phyloP scores from a whole-genome alignment of 1,284 basidiomycete genomes.

The Apiotrichum domesticum region DNA sequence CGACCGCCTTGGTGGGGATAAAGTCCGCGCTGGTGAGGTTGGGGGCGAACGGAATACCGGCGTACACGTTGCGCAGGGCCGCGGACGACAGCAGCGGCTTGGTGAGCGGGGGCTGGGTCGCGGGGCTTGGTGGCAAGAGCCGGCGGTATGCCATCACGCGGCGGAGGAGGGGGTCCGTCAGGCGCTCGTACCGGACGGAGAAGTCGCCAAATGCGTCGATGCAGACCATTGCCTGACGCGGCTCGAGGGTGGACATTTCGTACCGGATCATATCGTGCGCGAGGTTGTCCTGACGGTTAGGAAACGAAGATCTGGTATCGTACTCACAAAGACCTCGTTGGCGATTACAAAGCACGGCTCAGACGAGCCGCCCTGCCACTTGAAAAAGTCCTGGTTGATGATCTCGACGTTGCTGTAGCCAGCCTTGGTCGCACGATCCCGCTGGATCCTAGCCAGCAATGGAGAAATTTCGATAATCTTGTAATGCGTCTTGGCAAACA shows the following conservation, averaged over 20 bases:
- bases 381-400: slow-evolving; percentile 77
- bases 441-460: slow-evolving; percentile 69
- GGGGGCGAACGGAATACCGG: slow-evolving; percentile 74
- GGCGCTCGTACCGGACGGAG: slow-evolving; percentile 71
- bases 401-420: slow-evolving; percentile 62
- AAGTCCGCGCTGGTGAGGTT: slow-evolving; percentile 88
- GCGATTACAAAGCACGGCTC: slow-evolving; percentile 90
- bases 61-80: slow-evolving; percentile 58
- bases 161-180: slow-evolving; percentile 77
- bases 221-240: slow-evolving; percentile 77
- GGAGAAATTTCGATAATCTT: slow-evolving; percentile 89
- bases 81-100: slow-evolving; percentile 34
- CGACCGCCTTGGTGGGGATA: slow-evolving; percentile 85
- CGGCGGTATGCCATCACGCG: slow-evolving; percentile 57
- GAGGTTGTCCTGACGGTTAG: slow-evolving; percentile 66
- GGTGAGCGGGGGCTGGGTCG: slow-evolving; percentile 31
- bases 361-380: slow-evolving; percentile 65
- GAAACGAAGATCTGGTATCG: background rate
- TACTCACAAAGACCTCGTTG: slow-evolving; percentile 74
- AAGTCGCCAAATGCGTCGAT: slow-evolving; percentile 82
- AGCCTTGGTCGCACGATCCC: slow-evolving; percentile 52
- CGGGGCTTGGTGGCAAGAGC: slow-evolving; percentile 54
- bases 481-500: slow-evolving; percentile 77
- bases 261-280: slow-evolving; percentile 94
- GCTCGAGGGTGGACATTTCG: slow-evolving; percentile 66